Evolutionary conservation across 257 asterid genomes (phyloP), one percentile per base, ranked within the genome.

Genomic region (Nicotiana sylvestris): DNA sequence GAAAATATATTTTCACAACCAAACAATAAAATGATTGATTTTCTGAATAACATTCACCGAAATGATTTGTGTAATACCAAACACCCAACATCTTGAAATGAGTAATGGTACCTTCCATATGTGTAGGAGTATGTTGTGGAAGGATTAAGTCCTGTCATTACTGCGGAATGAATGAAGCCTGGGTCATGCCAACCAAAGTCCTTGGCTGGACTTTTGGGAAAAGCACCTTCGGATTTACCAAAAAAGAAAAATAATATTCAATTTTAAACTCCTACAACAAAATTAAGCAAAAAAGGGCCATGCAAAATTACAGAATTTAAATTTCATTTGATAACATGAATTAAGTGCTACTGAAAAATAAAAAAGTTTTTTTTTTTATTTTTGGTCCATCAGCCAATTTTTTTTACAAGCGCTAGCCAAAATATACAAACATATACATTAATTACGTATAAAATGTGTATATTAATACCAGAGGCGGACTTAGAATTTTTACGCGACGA

Each of bases 151-250:
- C 85, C 90, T 9, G 90, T 88, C 91, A 95, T 89, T 25, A 92
- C 43, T 9, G 97, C 97, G 15, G 98, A 86, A 88, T 95, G 99
- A 76, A 93, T 89, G 85, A 84, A 93, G 46, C 99, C 99, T 13
- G 99, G 99, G 9, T 95, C 94, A 82, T 95, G 99, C 99, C 99
- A 95, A 55, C 99, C 99, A 57, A 95, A 95, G 85, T 93, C 98
- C 58, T 83, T 81, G 0, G 97, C 97, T 0, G 98, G 98, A 74
- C 97, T 90, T 69, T 74, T 68, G 3, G 84, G 5, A 7, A 21
- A 1, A 0, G 80, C 70, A 72, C 91, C 97, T 90, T 67, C 51
- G 0, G 25, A 72, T 46, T 72, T 21, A 43, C 35, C 43, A 2
- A 7, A 2, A 21, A 0, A 17, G 61, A 62, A 10, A 9, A 60